Evolutionary conservation across 2,329 filamentous ascomycete genomes (phyloP).

Genomic region (Claviceps africana): DNA sequence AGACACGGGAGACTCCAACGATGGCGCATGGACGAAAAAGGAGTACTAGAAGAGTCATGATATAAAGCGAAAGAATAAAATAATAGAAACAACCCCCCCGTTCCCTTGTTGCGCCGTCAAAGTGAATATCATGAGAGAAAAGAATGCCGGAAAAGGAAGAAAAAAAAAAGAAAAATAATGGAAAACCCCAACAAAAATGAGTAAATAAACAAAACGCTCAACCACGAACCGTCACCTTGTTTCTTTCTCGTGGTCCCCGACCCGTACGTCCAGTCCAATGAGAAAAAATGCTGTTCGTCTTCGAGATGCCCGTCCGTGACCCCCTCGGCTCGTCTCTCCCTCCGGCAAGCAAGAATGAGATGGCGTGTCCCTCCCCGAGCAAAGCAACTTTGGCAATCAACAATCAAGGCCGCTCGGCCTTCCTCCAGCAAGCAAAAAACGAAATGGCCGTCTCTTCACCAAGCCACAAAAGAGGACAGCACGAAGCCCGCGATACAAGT

Average conservation of each 20-base stretch:
- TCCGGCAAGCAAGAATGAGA: too few species aligned
- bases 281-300: neutral
- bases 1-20: too few species aligned
- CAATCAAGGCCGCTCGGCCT: too few species aligned
- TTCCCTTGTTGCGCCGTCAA: neutral
- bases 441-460: too few species aligned
- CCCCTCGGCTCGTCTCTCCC: too few species aligned
- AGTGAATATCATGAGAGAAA: neutral
- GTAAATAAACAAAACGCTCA: neutral
- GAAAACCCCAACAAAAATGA: neutral
- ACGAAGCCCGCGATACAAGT: neutral
- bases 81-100: neutral
- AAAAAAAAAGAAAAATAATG: too few species aligned
- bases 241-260: neutral
- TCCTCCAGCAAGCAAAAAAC: too few species aligned
- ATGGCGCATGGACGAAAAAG: too few species aligned
- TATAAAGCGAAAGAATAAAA: neutral
- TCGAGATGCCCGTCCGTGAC: too few species aligned
- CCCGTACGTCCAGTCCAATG: neutral
- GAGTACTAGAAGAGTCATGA: neutral
- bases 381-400: too few species aligned
- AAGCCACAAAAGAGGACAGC: neutral
- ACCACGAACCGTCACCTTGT: neutral
- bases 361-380: too few species aligned
- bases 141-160: neutral